These are phyloP conservation scores for Candolleomyces aberdarensis DNA, from an alignment of 768 basidiomycete species.

Conservation along the genomic window DNA sequence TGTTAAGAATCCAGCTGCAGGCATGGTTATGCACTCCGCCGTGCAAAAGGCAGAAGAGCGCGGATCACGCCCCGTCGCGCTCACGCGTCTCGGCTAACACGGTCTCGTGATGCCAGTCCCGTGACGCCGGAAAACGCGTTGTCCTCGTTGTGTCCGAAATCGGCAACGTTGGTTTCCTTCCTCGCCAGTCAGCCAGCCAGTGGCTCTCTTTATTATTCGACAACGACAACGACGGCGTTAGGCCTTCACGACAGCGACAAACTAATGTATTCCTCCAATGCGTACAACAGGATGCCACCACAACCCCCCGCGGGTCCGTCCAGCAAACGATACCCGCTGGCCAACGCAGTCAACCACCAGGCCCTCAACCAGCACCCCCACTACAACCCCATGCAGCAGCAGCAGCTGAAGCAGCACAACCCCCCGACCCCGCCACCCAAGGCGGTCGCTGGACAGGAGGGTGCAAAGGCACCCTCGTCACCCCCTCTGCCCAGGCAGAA, in stretches of 20 bases:
- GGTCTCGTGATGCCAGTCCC: constrained; percentile 17
- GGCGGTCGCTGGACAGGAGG: constrained; percentile 10
- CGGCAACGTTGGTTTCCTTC: constrained; percentile 10
- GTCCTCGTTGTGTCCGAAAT: constrained; percentile 15
- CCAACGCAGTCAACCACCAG: constrained; percentile 28
- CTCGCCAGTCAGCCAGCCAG: constrained; percentile 5
- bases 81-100: constrained; percentile 10
- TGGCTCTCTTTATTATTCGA: constrained; percentile 10
- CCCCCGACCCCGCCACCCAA: constrained; percentile 6
- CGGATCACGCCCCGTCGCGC: no score
- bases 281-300: constrained; percentile 27
- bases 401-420: constrained; percentile 14
- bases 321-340: constrained; percentile 38
- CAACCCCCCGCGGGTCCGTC: constrained; percentile 23
- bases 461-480: constrained; percentile 41
- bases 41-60: no score
- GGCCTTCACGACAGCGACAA: no score
- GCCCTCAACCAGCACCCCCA: neutral
- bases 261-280: constrained; percentile 7
- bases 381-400: neutral
- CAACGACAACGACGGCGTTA: no score
- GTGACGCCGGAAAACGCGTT: constrained; percentile 21
- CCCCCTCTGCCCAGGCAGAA: constrained; percentile 81
- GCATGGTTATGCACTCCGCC: no score
- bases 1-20: no score